Conservation (phyloP, 164 flowering plant genomes). For the Magnolia officinalis region DNA sequence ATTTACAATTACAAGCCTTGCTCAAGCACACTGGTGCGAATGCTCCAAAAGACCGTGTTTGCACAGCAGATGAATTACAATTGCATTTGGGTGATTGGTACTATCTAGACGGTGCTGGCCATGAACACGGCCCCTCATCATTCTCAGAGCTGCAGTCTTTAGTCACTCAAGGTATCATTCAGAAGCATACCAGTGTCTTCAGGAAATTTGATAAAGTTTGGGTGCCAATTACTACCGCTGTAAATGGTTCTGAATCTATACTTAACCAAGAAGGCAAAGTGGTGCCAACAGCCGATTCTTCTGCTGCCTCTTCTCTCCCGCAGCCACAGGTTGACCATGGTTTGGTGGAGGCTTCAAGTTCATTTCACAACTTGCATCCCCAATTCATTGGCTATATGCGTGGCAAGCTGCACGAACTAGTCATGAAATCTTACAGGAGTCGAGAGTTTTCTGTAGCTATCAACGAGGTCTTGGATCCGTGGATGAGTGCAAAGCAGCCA, state of each 20-base stretch:
- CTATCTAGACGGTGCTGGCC: conserved; percentile 92
- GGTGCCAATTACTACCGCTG: conserved; percentile 64
- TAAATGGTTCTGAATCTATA: conserved; percentile 28
- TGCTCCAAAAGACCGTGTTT: conserved; percentile 64
- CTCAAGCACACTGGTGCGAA: conserved; percentile 36
- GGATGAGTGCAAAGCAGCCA: conserved; percentile 82
- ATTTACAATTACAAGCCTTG: conserved; percentile 30
- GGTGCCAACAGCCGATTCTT: conserved; percentile 24
- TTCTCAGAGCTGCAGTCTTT: conserved; percentile 55
- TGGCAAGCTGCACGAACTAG: conserved; percentile 91
- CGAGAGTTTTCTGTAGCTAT: conserved; percentile 91
- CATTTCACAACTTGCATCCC: conserved; percentile 70
- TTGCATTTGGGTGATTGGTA: conserved; percentile 92
- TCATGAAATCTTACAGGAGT: conserved; percentile 92
- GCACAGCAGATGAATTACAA: conserved; percentile 60
- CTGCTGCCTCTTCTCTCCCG: conserved; percentile 18
- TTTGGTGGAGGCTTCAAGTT: conserved; percentile 17
- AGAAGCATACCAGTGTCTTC: conserved; percentile 66
- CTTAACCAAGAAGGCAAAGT: conserved; percentile 23
- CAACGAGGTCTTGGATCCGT: conserved; percentile 92
- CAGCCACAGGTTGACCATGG: conserved; percentile 18
- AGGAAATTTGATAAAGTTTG: conserved; percentile 80
- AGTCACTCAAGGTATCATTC: conserved; percentile 64
- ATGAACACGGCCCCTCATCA: conserved; percentile 75
- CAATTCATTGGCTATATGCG: conserved; percentile 88